Evolutionary conservation across 257 asterid genomes (phyloP), one percentile per base, ranked within the genome.

Genomic region (Capsicum pubescens): DNA sequence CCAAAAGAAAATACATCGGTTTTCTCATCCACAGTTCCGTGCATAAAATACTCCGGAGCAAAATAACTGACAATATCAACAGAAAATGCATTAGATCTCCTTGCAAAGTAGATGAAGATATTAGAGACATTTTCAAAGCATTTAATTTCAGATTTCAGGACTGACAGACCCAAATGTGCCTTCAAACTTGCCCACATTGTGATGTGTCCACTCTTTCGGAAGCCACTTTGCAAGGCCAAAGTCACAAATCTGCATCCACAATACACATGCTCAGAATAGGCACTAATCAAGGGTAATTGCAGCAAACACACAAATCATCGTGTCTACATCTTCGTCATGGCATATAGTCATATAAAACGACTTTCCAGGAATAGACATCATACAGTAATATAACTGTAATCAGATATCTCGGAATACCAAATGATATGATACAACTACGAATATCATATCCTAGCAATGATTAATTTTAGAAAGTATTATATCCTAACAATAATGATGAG

Each of bases 151-250:
- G 83, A 79, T 55, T 58, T 67, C 56, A 79, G 50, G 39, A 79
- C 50, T 58, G 82, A 87, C 93, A 15, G 71, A 93, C 97, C 97
- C 97, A 83, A 93, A 91, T 72, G 97, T 93, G 90, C 97, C 97
- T 91, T 93, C 97, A 64, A 90, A 93, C 76, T 89, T 91, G 4
- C 92, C 86, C 67, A 91, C 90, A 83, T 87, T 90, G 84, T 85
- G 91, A 86, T 92, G 96, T 48, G 94, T 89, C 93, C 91, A 90
- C 64, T 93, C 92, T 56, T 90, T 89, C 9, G 97, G 97, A 56
- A 93, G 87, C 97, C 97, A 93, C 84, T 93, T 93, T n/a, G 97
- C 91, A 7, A 93, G 92, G 71, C 97, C 95, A 85, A 93, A 93
- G 89, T 93, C 97, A 84, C 97, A 93, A 13, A 93, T 93, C 97